Percentiles rank a stretch among this genome's conserved stretches.
phyloP scores from a whole-genome alignment of 805 yeast species.

The Metschnikowia drakensbergensis region DNA sequence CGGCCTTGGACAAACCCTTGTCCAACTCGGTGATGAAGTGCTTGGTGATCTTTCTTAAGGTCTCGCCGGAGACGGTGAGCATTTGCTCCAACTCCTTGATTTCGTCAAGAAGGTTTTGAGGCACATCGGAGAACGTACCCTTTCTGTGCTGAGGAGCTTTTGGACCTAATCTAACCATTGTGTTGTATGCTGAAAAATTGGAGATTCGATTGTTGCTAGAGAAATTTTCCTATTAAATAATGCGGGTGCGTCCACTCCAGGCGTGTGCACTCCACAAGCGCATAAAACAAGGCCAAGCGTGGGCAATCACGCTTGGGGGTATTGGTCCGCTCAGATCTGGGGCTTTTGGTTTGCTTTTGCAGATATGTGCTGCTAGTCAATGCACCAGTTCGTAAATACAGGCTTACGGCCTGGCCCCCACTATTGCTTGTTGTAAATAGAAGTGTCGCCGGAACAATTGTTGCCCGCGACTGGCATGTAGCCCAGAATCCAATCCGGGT shows the following conservation, averaged over 20 bases:
- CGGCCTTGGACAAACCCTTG: constrained; percentile 70
- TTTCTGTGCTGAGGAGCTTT: constrained; percentile 78
- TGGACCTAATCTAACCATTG: constrained; percentile 83
- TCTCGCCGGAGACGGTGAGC: constrained; percentile 59
- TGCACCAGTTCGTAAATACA: neutral
- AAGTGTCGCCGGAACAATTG: constrained; percentile 7
- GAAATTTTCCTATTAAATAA: constrained; percentile 5
- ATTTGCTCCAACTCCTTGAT: constrained; percentile 54
- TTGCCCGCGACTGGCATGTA: constrained; percentile 4
- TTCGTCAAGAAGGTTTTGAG: constrained; percentile 57
- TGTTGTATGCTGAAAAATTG: neutral
- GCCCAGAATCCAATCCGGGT: constrained; percentile 7
- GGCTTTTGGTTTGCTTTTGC: too few species aligned
- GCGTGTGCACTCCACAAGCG: constrained; percentile 7
- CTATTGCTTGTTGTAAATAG: neutral
- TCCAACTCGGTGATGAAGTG: constrained; percentile 78
- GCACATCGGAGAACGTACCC: constrained; percentile 58
- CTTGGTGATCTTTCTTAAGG: constrained; percentile 60
- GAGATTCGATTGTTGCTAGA: neutral
- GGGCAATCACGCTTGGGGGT: neutral
- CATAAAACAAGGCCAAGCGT: constrained; percentile 4
- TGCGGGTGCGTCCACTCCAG: constrained; percentile 3
- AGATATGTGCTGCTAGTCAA: too few species aligned
- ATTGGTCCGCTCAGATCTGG: neutral
- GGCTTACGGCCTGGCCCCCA: neutral